Base-by-base conservation (phyloP, 75 land plant species). In the Larix kaempferi region DNA sequence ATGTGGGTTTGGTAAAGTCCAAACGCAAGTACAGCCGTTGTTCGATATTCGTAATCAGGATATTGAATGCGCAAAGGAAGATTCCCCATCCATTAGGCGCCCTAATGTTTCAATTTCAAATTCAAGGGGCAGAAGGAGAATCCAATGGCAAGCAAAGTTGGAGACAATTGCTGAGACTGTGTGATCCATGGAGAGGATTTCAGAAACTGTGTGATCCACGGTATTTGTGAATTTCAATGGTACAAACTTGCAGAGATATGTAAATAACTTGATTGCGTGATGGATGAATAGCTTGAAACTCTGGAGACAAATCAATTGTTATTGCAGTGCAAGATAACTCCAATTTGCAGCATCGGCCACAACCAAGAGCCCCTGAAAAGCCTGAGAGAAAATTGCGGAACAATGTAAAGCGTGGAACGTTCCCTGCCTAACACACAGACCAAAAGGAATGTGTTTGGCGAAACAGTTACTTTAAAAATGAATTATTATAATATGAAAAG, bases 21-120 rank as follows among this genome's bases (percentile, higher is more conserved):
- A 33, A 66, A 39, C n/a, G 71, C 37, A 66, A 33, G 71, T 66
- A 13, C 71, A 66, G 39, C 71, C 71, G 1, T 29, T 66, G n/a
- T 66, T 66, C 16, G 44, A 66, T 66, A 37, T 16, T 15, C 19
- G 19, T 37, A 33, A 17, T 6, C 41, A 35, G 17, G 41, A 19
- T 1, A 37, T 19, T 3, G 35, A 27, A 63, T 41, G 6, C 5
- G 49, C 0, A 41, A 5, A 41, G 49, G 17, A 61, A 2, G 0
- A 0, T 0, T 33, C 66, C 29, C 0, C 29, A 2, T 26, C 66
- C 29, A 11, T 63, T 14, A 63, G 29, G 26, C 13, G 15, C 49
- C 49, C 49, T 41, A 41, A 5, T 3, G 66, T 26, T 13, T 26
- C 29, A 63, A 26, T 33, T 26, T 27, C 17, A 27, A 16, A 5